Base-by-base conservation (phyloP, 2,329 filamentous ascomycete genomes). In the Xylaria sp. region DNA sequence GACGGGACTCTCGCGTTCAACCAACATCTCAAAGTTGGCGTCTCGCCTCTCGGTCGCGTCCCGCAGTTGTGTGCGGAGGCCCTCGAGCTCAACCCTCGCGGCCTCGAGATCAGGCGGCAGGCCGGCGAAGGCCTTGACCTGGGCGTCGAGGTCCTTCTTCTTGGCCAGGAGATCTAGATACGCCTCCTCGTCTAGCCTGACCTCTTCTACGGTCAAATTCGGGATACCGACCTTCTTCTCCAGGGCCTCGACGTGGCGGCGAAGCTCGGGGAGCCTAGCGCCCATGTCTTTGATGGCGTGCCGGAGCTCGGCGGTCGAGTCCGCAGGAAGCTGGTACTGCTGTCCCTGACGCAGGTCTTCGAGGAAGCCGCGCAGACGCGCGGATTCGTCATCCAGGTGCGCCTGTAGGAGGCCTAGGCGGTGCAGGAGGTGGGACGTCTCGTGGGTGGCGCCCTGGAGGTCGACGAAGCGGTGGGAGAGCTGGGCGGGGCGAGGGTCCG, bases 21-120 rank as follows among this genome's bases (percentile, higher is more conserved):
- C 88, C 55, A 96, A 78, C 1, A 85, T 87, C 77, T 95, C 93
- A 77, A 97, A 97, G 63, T 93, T 84, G 35, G 82, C 85, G 78
- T 97, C 93, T 63, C 94, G 86, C 73, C 85, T 84, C 71, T 84
- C 84, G 32, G 86, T 90, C 60, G 93, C 80, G 10, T 82, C 81
- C 47, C 86, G 84, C 54, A 97, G 82, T 75, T 93, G 88, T 1
- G 82, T 81, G 68, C 92, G 87, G 51, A 94, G 80, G 35, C 84
- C 82, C 71, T 92, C 91, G 32, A 97, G 84, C 77, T 93, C 90
- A n/a, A 84, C 81, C 73, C 90, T 86, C 42, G 93, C 93, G 55
- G 87, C 85, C 57, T 90, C 86, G 9, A 87, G 81, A 75, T 97
- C 90, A 5, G 89, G 90, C 1, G 94, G 92, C 68, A 97, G 79